Conservation (phyloP, 1,139 yeast genomes). For the Suhomyces guaymorum region DNA sequence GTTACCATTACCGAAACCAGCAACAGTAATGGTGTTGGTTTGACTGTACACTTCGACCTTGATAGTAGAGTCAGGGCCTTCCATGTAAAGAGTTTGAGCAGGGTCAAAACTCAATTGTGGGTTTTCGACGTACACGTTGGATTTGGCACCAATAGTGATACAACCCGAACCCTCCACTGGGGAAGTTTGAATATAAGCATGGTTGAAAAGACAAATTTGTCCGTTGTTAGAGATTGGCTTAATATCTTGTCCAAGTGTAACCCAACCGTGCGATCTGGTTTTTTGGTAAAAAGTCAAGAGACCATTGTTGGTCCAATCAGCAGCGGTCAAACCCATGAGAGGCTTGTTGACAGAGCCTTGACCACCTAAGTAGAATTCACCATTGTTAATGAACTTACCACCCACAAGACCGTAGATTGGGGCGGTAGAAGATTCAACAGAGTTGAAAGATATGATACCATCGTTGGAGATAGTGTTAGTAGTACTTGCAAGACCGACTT, state of each 20-base stretch:
- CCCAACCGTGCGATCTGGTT: constrained; percentile 20
- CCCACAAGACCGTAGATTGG: constrained; percentile 25
- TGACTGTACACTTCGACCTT: constrained; percentile 22
- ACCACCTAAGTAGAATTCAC: constrained; percentile 31
- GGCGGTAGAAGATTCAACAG: constrained; percentile 14
- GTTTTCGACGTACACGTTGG: constrained; percentile 23
- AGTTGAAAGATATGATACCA: constrained; percentile 19
- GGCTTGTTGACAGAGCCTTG: constrained; percentile 24
- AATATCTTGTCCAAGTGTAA: constrained; percentile 24
- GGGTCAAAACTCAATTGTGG: constrained; percentile 18
- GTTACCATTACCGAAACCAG: constrained; percentile 36
- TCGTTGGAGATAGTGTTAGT: constrained; percentile 13
- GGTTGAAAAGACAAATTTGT: constrained; percentile 30
- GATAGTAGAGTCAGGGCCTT: constrained; percentile 20
- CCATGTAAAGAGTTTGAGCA: constrained; percentile 27
- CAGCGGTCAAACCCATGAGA: constrained; percentile 22
- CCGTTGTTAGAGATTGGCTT: constrained; percentile 29
- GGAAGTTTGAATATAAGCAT: constrained; percentile 28
- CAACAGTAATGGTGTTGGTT: constrained; percentile 27
- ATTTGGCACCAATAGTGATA: constrained; percentile 24
- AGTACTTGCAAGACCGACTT: constrained; percentile 12
- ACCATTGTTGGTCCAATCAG: constrained; percentile 30
- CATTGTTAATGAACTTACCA: constrained; percentile 27
- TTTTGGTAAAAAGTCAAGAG: constrained; percentile 26
- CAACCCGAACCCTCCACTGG: constrained; percentile 32